These are phyloP conservation scores for Gracilaria domingensis DNA, from an alignment of 23 red algal species.

Conservation along the genomic window DNA sequence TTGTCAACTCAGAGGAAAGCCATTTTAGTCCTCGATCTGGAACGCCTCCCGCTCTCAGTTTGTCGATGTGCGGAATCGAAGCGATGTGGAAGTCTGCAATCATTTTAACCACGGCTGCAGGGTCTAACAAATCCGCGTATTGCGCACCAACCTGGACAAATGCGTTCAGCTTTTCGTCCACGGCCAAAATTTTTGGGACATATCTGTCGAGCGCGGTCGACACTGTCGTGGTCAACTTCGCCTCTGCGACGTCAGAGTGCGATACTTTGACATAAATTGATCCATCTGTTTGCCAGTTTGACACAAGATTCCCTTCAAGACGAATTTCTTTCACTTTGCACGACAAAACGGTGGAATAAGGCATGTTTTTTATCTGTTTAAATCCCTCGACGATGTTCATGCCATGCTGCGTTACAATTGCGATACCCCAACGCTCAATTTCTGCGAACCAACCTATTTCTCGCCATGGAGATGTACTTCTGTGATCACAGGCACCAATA, in stretches of 20 bases:
- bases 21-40: slow-evolving; percentile 14
- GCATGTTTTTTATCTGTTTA: slow-evolving; percentile 9
- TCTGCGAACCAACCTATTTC: slow-evolving; percentile 16
- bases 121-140: not conserved
- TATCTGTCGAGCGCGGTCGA: not conserved
- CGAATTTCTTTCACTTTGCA: slow-evolving; percentile 17
- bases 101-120: not conserved
- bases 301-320: not conserved
- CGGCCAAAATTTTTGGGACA: slow-evolving; percentile 20
- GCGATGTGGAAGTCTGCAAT: slow-evolving; percentile 8
- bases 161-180: slow-evolving; percentile 19
- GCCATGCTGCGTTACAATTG: slow-evolving; percentile 19
- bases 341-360: slow-evolving; percentile 24
- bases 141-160: slow-evolving; percentile 4
- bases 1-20: slow-evolving; percentile 12
- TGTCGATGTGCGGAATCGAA: slow-evolving; percentile 14
- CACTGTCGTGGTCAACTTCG: slow-evolving; percentile 5
- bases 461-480: slow-evolving; percentile 6
- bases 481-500: not conserved
- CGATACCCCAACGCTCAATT: slow-evolving; percentile 7
- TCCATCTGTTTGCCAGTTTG: slow-evolving; percentile 5
- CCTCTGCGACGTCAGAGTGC: not conserved
- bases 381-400: slow-evolving; percentile 9
- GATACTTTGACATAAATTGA: slow-evolving; percentile 23
- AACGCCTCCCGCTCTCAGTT: not conserved